Evolutionary conservation across 108 stramenopile species (phyloP).

Genomic region (Pseudonitzschia multiseries): DNA sequence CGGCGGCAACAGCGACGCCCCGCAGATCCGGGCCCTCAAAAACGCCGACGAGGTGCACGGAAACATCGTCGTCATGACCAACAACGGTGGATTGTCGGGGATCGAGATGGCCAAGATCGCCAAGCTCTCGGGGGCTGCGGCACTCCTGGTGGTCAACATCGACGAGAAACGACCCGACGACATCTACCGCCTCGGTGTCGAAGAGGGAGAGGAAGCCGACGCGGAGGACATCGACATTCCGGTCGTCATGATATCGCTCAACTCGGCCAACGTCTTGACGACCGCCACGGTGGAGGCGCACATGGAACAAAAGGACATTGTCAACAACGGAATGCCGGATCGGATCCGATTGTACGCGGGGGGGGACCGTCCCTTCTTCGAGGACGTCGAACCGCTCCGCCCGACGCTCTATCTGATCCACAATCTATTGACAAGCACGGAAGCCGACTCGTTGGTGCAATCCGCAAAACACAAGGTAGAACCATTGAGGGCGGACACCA

Average conservation of each 20-base stretch:
- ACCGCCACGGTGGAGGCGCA: conserved; percentile 63
- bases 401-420: conserved; percentile 88
- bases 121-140: conserved; percentile 80
- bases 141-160: conserved; percentile 81
- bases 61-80: conserved; percentile 88
- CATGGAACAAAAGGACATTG: conserved; percentile 50
- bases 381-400: conserved; percentile 63
- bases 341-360: conserved; percentile 81
- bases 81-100: conserved; percentile 60
- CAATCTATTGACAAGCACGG: conserved; percentile 73
- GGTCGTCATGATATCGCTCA: conserved; percentile 83
- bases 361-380: conserved; percentile 90
- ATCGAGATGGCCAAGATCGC: conserved; percentile 82
- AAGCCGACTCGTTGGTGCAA: conserved; percentile 60
- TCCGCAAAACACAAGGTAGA: conserved; percentile 51
- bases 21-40: conserved; percentile 27
- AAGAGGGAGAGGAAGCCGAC: conserved; percentile 49
- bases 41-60: conserved; percentile 81
- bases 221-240: conserved; percentile 84
- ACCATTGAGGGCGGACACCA: conserved; percentile 27
- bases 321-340: conserved; percentile 53
- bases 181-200: conserved; percentile 64
- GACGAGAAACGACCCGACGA: conserved; percentile 79
- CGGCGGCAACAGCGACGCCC: not conserved
- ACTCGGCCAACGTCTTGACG: conserved; percentile 83